Base-by-base conservation (phyloP, 2,329 filamentous ascomycete species). In the Diplodia scrobiculata region DNA sequence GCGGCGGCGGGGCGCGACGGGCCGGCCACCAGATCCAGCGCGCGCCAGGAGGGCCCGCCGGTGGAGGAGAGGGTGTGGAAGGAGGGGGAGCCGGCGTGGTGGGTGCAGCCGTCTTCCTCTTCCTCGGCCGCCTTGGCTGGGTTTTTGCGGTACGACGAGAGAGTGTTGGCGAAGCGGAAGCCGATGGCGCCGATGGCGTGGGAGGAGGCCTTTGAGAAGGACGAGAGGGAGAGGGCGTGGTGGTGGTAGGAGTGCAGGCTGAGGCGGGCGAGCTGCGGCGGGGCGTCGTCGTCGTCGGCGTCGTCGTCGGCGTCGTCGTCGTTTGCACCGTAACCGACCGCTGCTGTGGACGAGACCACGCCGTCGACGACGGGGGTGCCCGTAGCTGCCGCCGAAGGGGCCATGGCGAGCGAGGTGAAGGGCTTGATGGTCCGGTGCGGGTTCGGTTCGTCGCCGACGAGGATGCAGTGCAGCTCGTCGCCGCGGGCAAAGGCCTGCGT, bases 391-490 rank as follows among this genome's bases (percentile, higher is more conserved):
- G 34, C 1, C 1, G 55, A 34, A 21, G 27, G 11, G 11, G 68
- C 73, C 34, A 73, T 65, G 34, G 74, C 72, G 14, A 75, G 66
- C 10, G 73, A 71, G 48, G 68, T 70, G 67, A 75, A 74, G 27
- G 72, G 68, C 63, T 70, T 69, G 66, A 74, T 72, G 4, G 68
- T 69, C 32, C 70, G 68, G 55, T 73, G 66, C 5, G 65, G 54
- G n/a, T 68, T 67, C 51, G 70, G 70, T 9, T 60, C 68, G 59
- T 74, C 72, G 51, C 73, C 73, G 27, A 74, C 67, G 66, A 74
- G 69, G 64, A 72, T 70, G 45, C 71, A 72, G 70, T 69, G 73
- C n/a, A 73, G 67, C 48, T 70, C 70, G 55, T 70, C 68, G 10
- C 69, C 67, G 38, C 34, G 14, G 6, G 66, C 67, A 60, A 69